Conservation (phyloP, 495 filamentous ascomycete genomes). For the Opeltia flavorubescens region DNA sequence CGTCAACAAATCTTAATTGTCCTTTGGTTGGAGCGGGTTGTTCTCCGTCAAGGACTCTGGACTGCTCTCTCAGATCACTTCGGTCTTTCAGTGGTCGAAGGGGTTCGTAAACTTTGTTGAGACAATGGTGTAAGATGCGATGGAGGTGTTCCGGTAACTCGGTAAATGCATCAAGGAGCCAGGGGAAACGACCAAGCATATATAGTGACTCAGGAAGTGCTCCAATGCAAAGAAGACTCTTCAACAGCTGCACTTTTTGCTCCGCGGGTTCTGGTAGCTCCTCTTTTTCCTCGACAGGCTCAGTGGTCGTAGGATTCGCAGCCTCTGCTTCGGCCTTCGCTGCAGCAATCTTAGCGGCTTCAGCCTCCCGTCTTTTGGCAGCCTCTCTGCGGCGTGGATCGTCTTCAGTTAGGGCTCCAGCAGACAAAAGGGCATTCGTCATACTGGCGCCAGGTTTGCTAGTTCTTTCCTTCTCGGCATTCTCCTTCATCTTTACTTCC, state of each 20-base stretch:
- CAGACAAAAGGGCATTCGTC: slow-evolving; percentile 78
- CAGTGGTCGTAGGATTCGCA: slow-evolving; percentile 28
- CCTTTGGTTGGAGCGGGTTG: slow-evolving; percentile 52
- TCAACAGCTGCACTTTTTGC: slow-evolving; percentile 74
- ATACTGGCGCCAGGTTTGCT: slow-evolving; percentile 49
- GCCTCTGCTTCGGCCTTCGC: slow-evolving; percentile 37
- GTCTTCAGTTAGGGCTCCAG: slow-evolving; percentile 78
- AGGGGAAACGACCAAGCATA: slow-evolving; percentile 80
- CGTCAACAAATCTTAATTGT: slow-evolving; percentile 40
- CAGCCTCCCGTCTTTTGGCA: slow-evolving; percentile 21
- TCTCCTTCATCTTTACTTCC: slow-evolving; percentile 54
- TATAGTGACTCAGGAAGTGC: slow-evolving; percentile 88
- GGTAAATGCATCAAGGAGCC: slow-evolving; percentile 71
- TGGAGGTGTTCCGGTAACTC: slow-evolving; percentile 68
- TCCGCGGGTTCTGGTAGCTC: slow-evolving; percentile 69
- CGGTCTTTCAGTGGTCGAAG: slow-evolving; percentile 31
- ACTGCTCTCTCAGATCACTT: slow-evolving; percentile 28
- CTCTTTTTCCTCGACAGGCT: slow-evolving; percentile 38
- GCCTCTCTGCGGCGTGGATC: slow-evolving; percentile 20
- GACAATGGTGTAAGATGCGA: slow-evolving; percentile 65
- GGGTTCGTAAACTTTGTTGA: slow-evolving; percentile 52
- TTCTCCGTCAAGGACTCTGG: slow-evolving; percentile 40
- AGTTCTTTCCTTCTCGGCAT: slow-evolving; percentile 59
- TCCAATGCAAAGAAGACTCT: slow-evolving; percentile 76
- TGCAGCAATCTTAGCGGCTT: slow-evolving; percentile 24